Conservation (phyloP, 257 asterid species). For the Ligustrum vulgare region DNA sequence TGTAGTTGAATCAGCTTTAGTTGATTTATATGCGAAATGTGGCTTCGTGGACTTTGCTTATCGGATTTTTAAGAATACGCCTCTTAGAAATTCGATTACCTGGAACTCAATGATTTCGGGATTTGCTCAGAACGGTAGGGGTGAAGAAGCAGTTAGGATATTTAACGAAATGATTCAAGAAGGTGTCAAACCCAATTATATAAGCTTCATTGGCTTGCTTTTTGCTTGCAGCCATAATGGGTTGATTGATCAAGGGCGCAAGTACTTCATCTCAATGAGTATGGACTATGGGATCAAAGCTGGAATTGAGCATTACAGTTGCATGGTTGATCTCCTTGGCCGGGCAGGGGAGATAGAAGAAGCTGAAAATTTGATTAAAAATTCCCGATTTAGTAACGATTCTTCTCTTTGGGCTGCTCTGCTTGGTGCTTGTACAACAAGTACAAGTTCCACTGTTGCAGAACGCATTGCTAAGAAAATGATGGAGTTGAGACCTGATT, state of each 20-base stretch:
- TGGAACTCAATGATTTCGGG: slow-evolving; percentile 97
- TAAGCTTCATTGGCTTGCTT: slow-evolving; percentile 70
- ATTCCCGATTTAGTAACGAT: slow-evolving; percentile 39
- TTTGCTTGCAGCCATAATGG: slow-evolving; percentile 93
- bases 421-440: slow-evolving; percentile 74
- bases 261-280: slow-evolving; percentile 53
- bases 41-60: slow-evolving; percentile 68
- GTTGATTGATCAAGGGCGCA: slow-evolving; percentile 57
- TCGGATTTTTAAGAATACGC: slow-evolving; percentile 61
- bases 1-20: slow-evolving; percentile 87
- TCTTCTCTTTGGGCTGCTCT: slow-evolving; percentile 76
- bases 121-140: slow-evolving; percentile 88
- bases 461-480: slow-evolving; percentile 66
- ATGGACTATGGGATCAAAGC: slow-evolving; percentile 46
- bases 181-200: slow-evolving; percentile 57
- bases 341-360: slow-evolving; percentile 76
- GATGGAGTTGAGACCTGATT: slow-evolving; percentile 75
- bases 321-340: slow-evolving; percentile 87
- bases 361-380: slow-evolving; percentile 61
- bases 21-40: slow-evolving; percentile 87
- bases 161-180: slow-evolving; percentile 60
- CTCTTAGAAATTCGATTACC: slow-evolving; percentile 60
- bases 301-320: slow-evolving; percentile 69
- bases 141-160: slow-evolving; percentile 56
- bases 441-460: slow-evolving; percentile 54